Base-by-base conservation (phyloP, 2,329 filamentous ascomycete genomes). In the Diaporthe australafricana region DNA sequence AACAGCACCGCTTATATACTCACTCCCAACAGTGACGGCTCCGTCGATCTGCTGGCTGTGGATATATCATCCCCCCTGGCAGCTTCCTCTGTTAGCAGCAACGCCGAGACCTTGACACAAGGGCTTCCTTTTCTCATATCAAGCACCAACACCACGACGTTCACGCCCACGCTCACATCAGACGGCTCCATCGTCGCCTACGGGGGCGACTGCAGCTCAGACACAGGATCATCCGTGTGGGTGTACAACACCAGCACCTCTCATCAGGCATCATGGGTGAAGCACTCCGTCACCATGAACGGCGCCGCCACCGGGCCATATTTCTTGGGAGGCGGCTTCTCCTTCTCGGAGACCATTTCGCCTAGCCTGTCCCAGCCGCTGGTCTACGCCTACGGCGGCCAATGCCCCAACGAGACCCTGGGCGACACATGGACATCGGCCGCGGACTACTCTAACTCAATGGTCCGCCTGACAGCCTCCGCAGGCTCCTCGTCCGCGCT, bases 301-400 rank as follows among this genome's bases (percentile, higher is more conserved):
- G 74, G 68, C 70, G 70, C 73, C 72, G 75, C 72, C 70, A 79
- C 75, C n/a, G 82, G 79, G 0, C 87, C 88, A 1, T 86, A 84
- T 69, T 88, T 88, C 74, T 83, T 90, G 1, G 87, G 88, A 16
- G 83, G 83, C 14, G 83, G 89, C 17, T 85, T 96, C 67, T 86
- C 91, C 30, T 97, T 95, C 79, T 92, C 94, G 25, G 87, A 86
- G 40, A 88, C 85, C 45, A 83, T 89, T 57, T 86, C 85, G 47
- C 89, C 87, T 0, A 79, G 83, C 35, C 83, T 87, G 72, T 87
- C 87, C 12, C 82, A 86, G 53, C 87, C 89, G 0, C 85, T 85
- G 14, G 82, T 93, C 25, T 97, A 95, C 79, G 84, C 92, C 8
- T 98, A 97, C 81, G 96, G 95, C 45, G 96, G 96, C 76, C 97